A percentile compares a stretch with the other conserved stretches of the same genome.
phyloP scores from a whole-genome alignment of 208 protist genomes.

The Acanthamoeba divionensis region DNA sequence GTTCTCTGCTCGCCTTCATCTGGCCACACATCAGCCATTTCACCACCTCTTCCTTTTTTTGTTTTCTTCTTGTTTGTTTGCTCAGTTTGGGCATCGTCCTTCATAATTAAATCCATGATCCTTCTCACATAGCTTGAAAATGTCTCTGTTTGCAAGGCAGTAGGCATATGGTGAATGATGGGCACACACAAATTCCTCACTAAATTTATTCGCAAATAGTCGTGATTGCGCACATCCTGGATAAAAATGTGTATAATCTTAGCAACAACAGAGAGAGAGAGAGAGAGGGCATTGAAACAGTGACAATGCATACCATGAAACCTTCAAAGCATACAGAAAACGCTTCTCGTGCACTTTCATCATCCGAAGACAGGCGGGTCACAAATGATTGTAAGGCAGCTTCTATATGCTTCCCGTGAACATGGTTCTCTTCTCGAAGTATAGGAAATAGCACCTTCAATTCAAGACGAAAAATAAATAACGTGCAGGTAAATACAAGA shows the following conservation, averaged over 20 bases:
- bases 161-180: slow-evolving; percentile 33
- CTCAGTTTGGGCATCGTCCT: slow-evolving; percentile 2
- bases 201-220: slow-evolving; percentile 15
- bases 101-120: slow-evolving; percentile 54
- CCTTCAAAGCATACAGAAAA: slow-evolving; percentile 60
- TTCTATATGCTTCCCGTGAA: slow-evolving; percentile 32
- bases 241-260: background rate
- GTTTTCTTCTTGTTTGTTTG: background rate
- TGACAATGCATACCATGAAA: background rate
- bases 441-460: slow-evolving; percentile 56
- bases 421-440: slow-evolving; percentile 62
- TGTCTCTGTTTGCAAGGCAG: background rate
- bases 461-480: slow-evolving; percentile 18
- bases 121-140: slow-evolving; percentile 17
- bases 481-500: background rate
- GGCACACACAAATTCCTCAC: slow-evolving; percentile 39
- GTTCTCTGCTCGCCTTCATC: slow-evolving; percentile 49
- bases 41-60: background rate
- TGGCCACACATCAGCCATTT: slow-evolving; percentile 21
- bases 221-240: slow-evolving; percentile 28
- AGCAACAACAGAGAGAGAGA: background rate
- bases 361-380: background rate
- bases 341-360: background rate
- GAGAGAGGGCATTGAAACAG: background rate
- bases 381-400: slow-evolving; percentile 41